A percentile compares a stretch with the other conserved stretches of the same genome.
Conservation (phyloP, 192 early-diverging fungal genomes). For the Coemansia sp. region DNA sequence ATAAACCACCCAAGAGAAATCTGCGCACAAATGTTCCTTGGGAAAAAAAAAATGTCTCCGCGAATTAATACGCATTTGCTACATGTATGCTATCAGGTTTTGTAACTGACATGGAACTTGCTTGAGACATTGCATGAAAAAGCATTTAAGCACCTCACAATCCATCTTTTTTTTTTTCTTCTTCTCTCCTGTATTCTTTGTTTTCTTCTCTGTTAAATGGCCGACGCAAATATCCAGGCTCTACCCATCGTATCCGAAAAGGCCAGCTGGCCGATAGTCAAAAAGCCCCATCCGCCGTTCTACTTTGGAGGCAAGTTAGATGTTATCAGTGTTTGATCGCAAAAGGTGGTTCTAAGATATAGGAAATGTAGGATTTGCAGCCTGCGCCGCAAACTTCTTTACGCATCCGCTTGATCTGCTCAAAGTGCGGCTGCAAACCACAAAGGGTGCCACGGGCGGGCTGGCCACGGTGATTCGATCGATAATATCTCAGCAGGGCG, state of each 20-base stretch:
- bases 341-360: too few species aligned
- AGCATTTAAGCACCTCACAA: background rate
- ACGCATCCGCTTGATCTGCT: constrained; percentile 82
- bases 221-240: background rate
- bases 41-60: too few species aligned
- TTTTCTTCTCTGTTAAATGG: constrained; percentile 7
- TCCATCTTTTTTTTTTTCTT: constrained; percentile 5
- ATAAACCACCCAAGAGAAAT: background rate
- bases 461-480: constrained; percentile 66
- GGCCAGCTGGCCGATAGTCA: constrained; percentile 28
- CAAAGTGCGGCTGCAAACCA: constrained; percentile 91
- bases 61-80: too few species aligned
- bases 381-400: constrained; percentile 56
- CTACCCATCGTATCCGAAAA: constrained; percentile 6
- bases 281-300: constrained; percentile 43
- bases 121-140: background rate
- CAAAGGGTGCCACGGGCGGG: constrained; percentile 53
- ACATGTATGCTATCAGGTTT: too few species aligned
- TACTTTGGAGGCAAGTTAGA: constrained; percentile 40
- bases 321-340: too few species aligned
- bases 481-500: constrained; percentile 65
- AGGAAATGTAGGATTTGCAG: constrained; percentile 36
- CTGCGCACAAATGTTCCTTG: background rate
- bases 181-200: background rate
- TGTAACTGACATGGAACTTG: too few species aligned